Evolutionary conservation across 2,329 filamentous ascomycete species (phyloP), one percentile per base, ranked within the genome.

Genomic region (Aspergillus clavatus): DNA sequence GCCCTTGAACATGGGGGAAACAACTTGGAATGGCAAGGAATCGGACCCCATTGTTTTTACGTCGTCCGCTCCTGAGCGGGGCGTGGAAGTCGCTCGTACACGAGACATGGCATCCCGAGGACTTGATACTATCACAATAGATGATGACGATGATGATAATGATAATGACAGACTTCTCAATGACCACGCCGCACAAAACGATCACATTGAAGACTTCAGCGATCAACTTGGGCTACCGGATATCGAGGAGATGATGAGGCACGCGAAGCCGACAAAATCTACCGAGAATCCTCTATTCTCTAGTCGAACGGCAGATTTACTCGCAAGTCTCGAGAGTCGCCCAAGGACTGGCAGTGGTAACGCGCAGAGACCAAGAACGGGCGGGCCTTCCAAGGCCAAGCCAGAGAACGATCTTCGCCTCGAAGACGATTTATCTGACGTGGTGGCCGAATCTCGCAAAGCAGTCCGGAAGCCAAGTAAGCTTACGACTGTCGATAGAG

Each of bases 401-500:
- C 18, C 44, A 10, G 24, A 31, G 16, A 21, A 35, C 14, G 16
- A 39, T 35, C 42, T 28, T 16, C 21, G 43, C 7, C 38, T 45
- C 1, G 43, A 56, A 6, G 46, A 58, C 5, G 42, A 47, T 18
- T 19, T 57, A 4, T 54, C 56, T 11, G 60, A 59, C 44, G 57
- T 61, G 4, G 23, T 82, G 5, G 76, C 77, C 1, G 75, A 77
- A 21, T 62, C 56, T n/a, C 56, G 50, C 33, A 75, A 63, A 38
- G 61, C 68, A 12, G 29, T 47, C 28, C 62, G 68, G 10, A 83
- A 74, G 55, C 68, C 50, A 27, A 48, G 40, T 10, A 60, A 63
- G 42, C 39, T 43, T n/a, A 48, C 54, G 5, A 55, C 53, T 1
- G 55, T 53, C 16, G 64, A 67, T 10, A 71, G 67, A 44, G 63